These are phyloP conservation scores for Kalmusia sp. DNA, from an alignment of 2,329 filamentous ascomycete species.

Conservation along the genomic window DNA sequence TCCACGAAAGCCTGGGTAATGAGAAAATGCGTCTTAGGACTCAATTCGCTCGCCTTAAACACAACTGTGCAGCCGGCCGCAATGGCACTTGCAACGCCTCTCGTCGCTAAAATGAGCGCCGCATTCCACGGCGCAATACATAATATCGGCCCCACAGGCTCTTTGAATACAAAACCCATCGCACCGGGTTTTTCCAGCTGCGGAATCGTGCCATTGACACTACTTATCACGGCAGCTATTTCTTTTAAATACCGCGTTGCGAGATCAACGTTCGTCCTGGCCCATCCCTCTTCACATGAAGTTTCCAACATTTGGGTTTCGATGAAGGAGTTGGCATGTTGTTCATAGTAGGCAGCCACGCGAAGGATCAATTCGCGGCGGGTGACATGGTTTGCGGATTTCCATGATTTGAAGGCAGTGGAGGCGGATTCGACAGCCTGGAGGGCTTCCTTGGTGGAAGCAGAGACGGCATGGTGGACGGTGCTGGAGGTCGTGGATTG, in stretches of 20 bases:
- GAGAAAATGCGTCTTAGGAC: slow-evolving; percentile 21
- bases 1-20: slow-evolving; percentile 32
- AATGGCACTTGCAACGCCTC: slow-evolving; percentile 32
- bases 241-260: slow-evolving; percentile 32
- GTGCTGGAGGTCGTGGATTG: slow-evolving; percentile 23
- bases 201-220: slow-evolving; percentile 27
- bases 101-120: slow-evolving; percentile 22
- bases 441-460: slow-evolving; percentile 21
- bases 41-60: slow-evolving; percentile 32
- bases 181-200: slow-evolving; percentile 33
- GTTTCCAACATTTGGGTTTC: slow-evolving; percentile 37
- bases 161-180: slow-evolving; percentile 40
- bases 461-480: slow-evolving; percentile 33
- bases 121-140: slow-evolving; percentile 34
- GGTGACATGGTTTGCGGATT: slow-evolving; percentile 27
- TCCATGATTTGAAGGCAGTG: slow-evolving; percentile 39
- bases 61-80: slow-evolving; percentile 34
- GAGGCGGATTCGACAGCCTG: slow-evolving; percentile 33
- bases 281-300: slow-evolving; percentile 49
- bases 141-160: slow-evolving; percentile 33
- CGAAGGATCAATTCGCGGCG: slow-evolving; percentile 35
- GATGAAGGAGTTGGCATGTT: slow-evolving; percentile 28
- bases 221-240: slow-evolving; percentile 21
- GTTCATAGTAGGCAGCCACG: slow-evolving; percentile 35
- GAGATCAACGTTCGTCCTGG: slow-evolving; percentile 39